Evolutionary conservation across 1,284 basidiomycete species (phyloP), one percentile per base, ranked within the genome.

Genomic region (Cryptococcus sp.): DNA sequence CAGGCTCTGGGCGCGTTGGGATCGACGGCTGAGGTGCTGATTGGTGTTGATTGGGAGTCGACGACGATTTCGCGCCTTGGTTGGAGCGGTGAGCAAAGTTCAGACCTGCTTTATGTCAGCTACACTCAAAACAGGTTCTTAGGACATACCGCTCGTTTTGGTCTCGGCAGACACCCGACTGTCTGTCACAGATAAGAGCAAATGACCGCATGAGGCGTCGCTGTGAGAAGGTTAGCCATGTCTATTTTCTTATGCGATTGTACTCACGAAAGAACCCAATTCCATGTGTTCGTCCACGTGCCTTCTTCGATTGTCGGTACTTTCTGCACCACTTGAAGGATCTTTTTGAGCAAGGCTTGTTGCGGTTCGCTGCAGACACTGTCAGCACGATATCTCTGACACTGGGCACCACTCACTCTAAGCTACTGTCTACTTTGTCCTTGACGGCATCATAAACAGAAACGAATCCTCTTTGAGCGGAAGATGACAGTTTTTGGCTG

Each of bases 201-300:
- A 84, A 17, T 86, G 87, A 2, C 95, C 96, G 66, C 90, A 95
- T 1, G 91, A 88, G 8, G 94, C 95, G 72, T 99, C 95, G 59
- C 94, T 93, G 44, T 10, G 10, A 4, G 13, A 35, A 35, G 31
- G 8, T 35, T 10, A 35, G 31, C 31, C 5, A 35, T 13, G 31
- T 8, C 31, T 35, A 4, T 35, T 35, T 35, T 5, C 31, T 10
- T 35, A 10, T 35, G 31, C 31, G 31, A 8, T 3, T 3, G 0
- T 17, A 67, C 74, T 56, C 45, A 78, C 76, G 74, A 65, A 22
- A 96, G 80, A 71, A 95, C 93, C 93, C 93, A 98, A 78, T 98
- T 93, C 95, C 95, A 99, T 71, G 90, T 93, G 77, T 93, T 98
- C 80, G 93, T 98, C 95, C 93, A 97, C 1, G 90, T 86, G 4